Evolutionary conservation across 163 green algal species (phyloP).

Genomic region (Scenedesmus sp.): DNA sequence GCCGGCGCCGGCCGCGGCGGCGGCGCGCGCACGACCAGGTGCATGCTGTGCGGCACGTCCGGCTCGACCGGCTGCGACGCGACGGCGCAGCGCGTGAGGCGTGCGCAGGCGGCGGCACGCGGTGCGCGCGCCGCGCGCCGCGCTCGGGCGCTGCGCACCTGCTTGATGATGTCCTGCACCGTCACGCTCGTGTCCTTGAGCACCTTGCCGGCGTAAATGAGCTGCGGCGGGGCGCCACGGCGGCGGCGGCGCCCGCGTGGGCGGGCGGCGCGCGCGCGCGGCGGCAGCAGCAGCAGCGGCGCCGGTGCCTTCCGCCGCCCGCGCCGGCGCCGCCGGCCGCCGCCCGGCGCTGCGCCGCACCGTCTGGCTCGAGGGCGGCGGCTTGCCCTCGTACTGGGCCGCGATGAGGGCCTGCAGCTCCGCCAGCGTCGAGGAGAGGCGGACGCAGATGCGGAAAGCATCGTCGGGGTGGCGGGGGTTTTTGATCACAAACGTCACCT

Average conservation of each 20-base stretch:
- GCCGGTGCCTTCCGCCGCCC: background rate
- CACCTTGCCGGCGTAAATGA: conserved; percentile 64
- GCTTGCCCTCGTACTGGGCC: conserved; percentile 51
- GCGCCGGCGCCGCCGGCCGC: too few relatives aligned
- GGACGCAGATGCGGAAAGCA: conserved; percentile 35
- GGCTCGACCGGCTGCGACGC: conserved; percentile 34
- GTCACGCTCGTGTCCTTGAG: conserved; percentile 51
- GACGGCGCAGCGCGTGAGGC: background rate
- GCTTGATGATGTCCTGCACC: conserved; percentile 52
- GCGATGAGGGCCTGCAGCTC: conserved; percentile 48
- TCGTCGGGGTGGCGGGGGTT: conserved; percentile 32
- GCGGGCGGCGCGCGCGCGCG: background rate
- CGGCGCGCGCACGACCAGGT: conserved; percentile 51
- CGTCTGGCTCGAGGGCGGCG: conserved; percentile 49
- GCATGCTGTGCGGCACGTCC: conserved; percentile 53
- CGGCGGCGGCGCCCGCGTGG: background rate
- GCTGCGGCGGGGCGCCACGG: conserved; percentile 34
- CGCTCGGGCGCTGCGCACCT: conserved; percentile 41
- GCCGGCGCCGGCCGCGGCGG: background rate
- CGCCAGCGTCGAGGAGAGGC: conserved; percentile 40
- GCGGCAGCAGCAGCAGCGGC: background rate
- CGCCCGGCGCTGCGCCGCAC: conserved; percentile 24
- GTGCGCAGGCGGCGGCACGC: background rate
- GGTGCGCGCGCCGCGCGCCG: background rate
- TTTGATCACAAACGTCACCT: conserved; percentile 41